Percentiles rank a stretch among this genome's conserved stretches.
phyloP scores from a whole-genome alignment of 208 protist species.

The Lotmaria passim region DNA sequence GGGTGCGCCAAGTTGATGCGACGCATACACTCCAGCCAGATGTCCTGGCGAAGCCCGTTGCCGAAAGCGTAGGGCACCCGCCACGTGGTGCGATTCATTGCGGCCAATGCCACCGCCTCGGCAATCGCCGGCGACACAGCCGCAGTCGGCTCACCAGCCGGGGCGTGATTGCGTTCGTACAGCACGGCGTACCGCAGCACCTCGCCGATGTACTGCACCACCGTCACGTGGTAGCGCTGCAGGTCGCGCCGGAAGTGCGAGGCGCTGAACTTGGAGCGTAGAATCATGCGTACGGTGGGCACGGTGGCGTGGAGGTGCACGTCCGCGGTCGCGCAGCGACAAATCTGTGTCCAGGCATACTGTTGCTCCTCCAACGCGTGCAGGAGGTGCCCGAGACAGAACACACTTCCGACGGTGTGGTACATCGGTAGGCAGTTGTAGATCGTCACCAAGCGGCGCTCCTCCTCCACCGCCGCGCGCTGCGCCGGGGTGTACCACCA shows the following conservation, averaged over 20 bases:
- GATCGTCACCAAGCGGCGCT: constrained; percentile 48
- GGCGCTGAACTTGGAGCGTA: constrained; percentile 77
- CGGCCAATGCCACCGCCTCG: constrained; percentile 15
- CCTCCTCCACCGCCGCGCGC: constrained; percentile 20
- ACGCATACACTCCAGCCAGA: constrained; percentile 74
- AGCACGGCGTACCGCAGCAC: constrained; percentile 81
- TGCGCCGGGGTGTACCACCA: constrained; percentile 21
- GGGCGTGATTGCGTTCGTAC: constrained; percentile 39
- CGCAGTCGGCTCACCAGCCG: neutral
- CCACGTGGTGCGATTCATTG: constrained; percentile 32
- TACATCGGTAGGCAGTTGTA: constrained; percentile 89
- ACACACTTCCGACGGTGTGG: constrained; percentile 75
- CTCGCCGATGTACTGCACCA: constrained; percentile 94
- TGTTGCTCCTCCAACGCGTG: constrained; percentile 65
- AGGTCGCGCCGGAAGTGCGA: constrained; percentile 70
- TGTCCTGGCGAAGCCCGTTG: constrained; percentile 89
- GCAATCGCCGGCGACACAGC: neutral
- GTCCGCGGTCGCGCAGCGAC: constrained; percentile 8
- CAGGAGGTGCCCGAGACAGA: constrained; percentile 68
- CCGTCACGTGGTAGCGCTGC: constrained; percentile 66
- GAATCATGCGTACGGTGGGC: constrained; percentile 58
- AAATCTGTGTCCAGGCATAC: constrained; percentile 23
- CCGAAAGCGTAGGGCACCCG: constrained; percentile 84
- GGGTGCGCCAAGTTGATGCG: constrained; percentile 59
- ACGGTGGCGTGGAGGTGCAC: constrained; percentile 10